These are phyloP conservation scores for Xylariaceae sp. DNA, from an alignment of 2,329 filamentous ascomycete genomes.

Conservation along the genomic window DNA sequence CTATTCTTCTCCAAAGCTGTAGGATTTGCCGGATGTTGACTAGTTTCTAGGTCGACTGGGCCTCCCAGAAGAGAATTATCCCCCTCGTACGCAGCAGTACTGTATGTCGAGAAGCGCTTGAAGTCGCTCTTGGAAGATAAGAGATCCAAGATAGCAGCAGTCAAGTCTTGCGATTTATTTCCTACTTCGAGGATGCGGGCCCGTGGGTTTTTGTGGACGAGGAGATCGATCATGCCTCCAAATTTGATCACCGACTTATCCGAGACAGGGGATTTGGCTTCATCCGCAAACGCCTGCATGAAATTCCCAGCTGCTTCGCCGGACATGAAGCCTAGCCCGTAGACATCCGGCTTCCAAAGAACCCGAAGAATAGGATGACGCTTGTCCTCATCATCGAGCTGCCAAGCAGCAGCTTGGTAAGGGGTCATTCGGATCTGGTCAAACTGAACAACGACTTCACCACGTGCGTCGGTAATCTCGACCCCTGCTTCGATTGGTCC, in stretches of 20 bases:
- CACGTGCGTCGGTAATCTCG: constrained; percentile 12
- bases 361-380: constrained; percentile 27
- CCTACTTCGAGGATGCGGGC: background rate
- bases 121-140: background rate
- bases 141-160: background rate
- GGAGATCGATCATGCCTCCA: background rate
- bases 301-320: background rate
- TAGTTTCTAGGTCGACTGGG: background rate
- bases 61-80: background rate
- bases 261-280: background rate
- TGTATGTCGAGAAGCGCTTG: constrained; percentile 6
- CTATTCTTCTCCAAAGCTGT: background rate
- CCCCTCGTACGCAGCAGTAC: background rate
- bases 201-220: background rate
- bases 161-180: background rate
- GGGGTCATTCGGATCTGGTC: constrained; percentile 3
- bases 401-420: background rate
- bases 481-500: constrained; percentile 7
- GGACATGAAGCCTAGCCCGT: constrained; percentile 10
- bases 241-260: background rate
- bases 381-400: background rate
- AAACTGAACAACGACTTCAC: constrained; percentile 10
- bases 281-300: background rate
- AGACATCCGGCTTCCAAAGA: constrained; percentile 30
- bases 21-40: background rate